A percentile compares a stretch with the other conserved stretches of the same genome.
phyloP scores from a whole-genome alignment of 208 protist genomes.

The Leishmania tropica region DNA sequence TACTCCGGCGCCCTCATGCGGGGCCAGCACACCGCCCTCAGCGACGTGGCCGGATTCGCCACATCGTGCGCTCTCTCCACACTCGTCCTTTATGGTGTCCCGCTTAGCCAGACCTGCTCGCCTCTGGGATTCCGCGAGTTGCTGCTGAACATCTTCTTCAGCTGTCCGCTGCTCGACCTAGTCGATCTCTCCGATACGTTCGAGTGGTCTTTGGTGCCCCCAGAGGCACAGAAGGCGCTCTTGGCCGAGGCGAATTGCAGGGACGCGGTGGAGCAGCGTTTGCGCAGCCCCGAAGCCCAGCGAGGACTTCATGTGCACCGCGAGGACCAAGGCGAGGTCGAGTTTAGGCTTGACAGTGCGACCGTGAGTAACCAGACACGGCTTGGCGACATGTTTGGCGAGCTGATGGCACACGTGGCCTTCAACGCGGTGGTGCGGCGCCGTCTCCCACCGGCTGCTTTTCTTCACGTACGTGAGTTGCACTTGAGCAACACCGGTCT shows the following conservation, averaged over 20 bases:
- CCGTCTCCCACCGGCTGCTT: slow-evolving; percentile 44
- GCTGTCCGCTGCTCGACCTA: slow-evolving; percentile 49
- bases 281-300: slow-evolving; percentile 10
- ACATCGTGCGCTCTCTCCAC: slow-evolving; percentile 39
- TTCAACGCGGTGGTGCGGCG: slow-evolving; percentile 50
- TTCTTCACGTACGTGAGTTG: slow-evolving; percentile 57
- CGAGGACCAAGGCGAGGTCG: slow-evolving; percentile 27
- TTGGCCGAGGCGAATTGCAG: slow-evolving; percentile 21
- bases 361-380: slow-evolving; percentile 50
- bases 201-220: slow-evolving; percentile 41
- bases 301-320: slow-evolving; percentile 23
- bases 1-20: slow-evolving; percentile 37
- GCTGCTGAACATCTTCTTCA: slow-evolving; percentile 78
- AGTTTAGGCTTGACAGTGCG: slow-evolving; percentile 48
- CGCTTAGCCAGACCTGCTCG: slow-evolving; percentile 60
- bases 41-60: slow-evolving; percentile 32
- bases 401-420: slow-evolving; percentile 69
- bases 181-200: slow-evolving; percentile 70
- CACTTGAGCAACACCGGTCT: slow-evolving; percentile 62
- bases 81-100: slow-evolving; percentile 54
- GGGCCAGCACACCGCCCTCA: slow-evolving; percentile 19
- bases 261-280: slow-evolving; percentile 16
- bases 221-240: slow-evolving; percentile 29
- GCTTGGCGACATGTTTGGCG: slow-evolving; percentile 65
- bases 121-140: slow-evolving; percentile 67